Conservation (phyloP, 2,329 filamentous ascomycete genomes). For the Didymella exigua region DNA sequence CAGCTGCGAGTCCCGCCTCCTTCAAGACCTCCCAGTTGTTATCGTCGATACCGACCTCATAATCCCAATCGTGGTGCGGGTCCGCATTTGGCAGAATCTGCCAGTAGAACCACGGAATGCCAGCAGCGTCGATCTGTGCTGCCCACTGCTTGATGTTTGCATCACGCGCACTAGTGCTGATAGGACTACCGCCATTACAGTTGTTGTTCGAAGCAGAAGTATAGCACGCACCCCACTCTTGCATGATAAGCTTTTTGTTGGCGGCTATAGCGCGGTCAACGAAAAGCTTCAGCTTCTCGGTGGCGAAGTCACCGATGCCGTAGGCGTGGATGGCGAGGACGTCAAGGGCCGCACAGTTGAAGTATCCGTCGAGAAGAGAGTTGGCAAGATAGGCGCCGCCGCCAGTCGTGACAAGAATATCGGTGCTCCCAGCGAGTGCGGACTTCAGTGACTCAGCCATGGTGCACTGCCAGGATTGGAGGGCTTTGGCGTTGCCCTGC, state of each 20-base stretch:
- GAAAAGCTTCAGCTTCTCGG: neutral
- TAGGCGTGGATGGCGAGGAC: slow-evolving; percentile 16
- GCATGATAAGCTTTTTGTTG: slow-evolving; percentile 14
- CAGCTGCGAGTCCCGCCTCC: slow-evolving; percentile 7
- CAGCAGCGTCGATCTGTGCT: slow-evolving; percentile 3
- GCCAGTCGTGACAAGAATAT: slow-evolving; percentile 14
- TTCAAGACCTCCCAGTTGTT: slow-evolving; percentile 4
- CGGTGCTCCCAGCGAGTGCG: neutral
- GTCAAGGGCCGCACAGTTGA: slow-evolving; percentile 11
- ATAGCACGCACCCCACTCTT: slow-evolving; percentile 17
- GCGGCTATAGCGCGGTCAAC: slow-evolving; percentile 1
- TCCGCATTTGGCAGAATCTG: slow-evolving; percentile 12
- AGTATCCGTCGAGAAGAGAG: slow-evolving; percentile 9
- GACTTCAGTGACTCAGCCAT: slow-evolving; percentile 9
- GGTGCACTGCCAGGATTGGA: slow-evolving; percentile 18
- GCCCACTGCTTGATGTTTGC: slow-evolving; percentile 12
- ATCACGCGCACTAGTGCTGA: neutral
- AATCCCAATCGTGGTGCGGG: slow-evolving; percentile 10
- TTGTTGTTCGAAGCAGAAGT: slow-evolving; percentile 12
- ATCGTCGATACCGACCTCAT: slow-evolving; percentile 13
- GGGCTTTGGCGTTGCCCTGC: slow-evolving; percentile 10
- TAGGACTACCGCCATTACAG: slow-evolving; percentile 5
- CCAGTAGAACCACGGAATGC: slow-evolving; percentile 18
- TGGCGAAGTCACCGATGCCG: slow-evolving; percentile 9
- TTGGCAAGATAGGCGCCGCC: slow-evolving; percentile 13